Evolutionary conservation across 1,284 basidiomycete genomes (phyloP), one percentile per base, ranked within the genome.

Genomic region (Trichosporon inkin): DNA sequence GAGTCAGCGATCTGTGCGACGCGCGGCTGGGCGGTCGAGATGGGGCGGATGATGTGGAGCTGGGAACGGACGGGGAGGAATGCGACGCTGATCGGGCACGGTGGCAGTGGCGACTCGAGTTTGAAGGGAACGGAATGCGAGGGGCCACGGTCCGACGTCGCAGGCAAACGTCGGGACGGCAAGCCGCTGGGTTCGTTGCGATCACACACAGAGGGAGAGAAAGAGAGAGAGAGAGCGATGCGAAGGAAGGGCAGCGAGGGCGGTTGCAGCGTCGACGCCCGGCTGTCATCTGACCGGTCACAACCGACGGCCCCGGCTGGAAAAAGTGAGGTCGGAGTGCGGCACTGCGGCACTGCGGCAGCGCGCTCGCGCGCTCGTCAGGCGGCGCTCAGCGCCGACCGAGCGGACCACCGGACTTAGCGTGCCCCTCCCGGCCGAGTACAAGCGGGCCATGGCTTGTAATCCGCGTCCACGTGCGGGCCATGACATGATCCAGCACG

Each of bases 201-300:
- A 16, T 13, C 22, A 28, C 41, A 22, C 22, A n/a, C 20, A 5
- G 16, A 41, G 22, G 14, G 41, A 47, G 41, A n/a, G 41, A 47
- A 24, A 20, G 39, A 41, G 39, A 6, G 17, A 44, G 28, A 7
- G 16, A 5, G 10, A 44, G 19, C 24, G 40, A 3, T 20, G 20
- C 36, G 36, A 32, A 40, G 16, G 24, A 24, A 14, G 11, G 6
- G 13, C 16, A 13, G 44, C 28, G 8, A 24, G 22, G 24, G 36
- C 13, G 44, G 28, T n/a, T 14, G 44, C 44, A 22, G 44, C 22
- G 6, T 13, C 24, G 24, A 24, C n/a, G 11, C 10, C 28, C 44
- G 44, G 44, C 44, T 49, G 44, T 49, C 44, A 49, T 49, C 44
- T 49, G 44, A 49, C 44, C 44, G 44, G 44, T 32, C 24, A 49